phyloP scores from a whole-genome alignment of 2,329 filamentous ascomycete species.

The Sporothrix protearum region DNA sequence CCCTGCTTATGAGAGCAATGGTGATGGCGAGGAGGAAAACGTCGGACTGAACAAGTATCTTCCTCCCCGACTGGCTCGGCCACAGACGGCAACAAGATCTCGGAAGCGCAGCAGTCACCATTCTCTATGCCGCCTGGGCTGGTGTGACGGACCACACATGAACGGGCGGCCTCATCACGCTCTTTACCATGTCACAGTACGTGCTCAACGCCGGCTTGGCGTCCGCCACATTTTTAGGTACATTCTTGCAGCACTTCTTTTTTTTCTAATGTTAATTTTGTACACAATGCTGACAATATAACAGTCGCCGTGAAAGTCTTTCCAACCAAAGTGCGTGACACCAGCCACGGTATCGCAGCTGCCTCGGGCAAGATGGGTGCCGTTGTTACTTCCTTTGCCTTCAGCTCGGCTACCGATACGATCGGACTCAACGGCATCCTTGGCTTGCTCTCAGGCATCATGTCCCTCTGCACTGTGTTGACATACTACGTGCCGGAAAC shows the following conservation, averaged over 20 bases:
- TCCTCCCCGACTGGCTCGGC: slow-evolving; percentile 50
- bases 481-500: slow-evolving; percentile 1
- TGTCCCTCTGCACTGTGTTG: background rate
- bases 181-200: background rate
- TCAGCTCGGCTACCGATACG: background rate
- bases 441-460: slow-evolving; percentile 6
- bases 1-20: background rate
- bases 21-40: no score
- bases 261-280: no score
- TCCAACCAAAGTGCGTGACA: background rate
- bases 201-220: background rate
- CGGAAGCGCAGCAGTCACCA: background rate
- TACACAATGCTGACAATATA: background rate
- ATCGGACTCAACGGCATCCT: slow-evolving; percentile 7
- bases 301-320: background rate
- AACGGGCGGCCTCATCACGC: background rate
- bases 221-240: slow-evolving; percentile 4
- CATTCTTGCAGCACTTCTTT: background rate
- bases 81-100: slow-evolving; percentile 29
- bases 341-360: background rate
- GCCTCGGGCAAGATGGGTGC: background rate
- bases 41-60: slow-evolving; percentile 55
- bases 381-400: background rate
- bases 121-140: background rate
- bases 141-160: background rate